Conservation (phyloP, 1,284 basidiomycete species). For the Tylopilus sp. region DNA sequence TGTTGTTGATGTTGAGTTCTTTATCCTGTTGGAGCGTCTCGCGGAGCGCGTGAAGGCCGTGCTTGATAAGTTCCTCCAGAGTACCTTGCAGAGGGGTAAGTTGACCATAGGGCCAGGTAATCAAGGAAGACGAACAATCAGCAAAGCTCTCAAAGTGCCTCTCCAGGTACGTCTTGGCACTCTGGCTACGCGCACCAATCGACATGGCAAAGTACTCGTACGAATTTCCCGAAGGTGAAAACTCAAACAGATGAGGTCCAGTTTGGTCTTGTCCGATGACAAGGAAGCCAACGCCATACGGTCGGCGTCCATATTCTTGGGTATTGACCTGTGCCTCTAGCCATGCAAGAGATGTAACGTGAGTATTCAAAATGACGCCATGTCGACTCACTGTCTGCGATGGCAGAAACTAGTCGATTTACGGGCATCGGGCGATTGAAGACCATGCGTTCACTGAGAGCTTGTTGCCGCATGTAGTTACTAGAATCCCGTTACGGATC, state of each 20-base stretch:
- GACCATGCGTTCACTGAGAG: conserved; percentile 91
- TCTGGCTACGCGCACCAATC: conserved; percentile 96
- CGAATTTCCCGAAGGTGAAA: conserved; percentile 95
- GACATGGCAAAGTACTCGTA: conserved; percentile 99
- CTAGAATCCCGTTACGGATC: conserved; percentile 39
- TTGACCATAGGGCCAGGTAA: background rate
- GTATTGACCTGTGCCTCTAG: conserved; percentile 98
- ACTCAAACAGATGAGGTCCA: conserved; percentile 97
- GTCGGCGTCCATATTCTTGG: conserved; percentile 95
- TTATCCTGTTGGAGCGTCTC: conserved; percentile 98
- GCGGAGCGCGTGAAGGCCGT: conserved; percentile 88
- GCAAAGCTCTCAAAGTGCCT: conserved; percentile 87
- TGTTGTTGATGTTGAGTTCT: conserved; percentile 87
- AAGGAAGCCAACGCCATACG: conserved; percentile 98
- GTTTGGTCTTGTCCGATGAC: conserved; percentile 94
- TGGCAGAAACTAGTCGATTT: conserved; percentile 86
- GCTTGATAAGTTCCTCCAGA: conserved; percentile 82
- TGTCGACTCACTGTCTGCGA: conserved; percentile 84
- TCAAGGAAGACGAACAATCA: conserved; percentile 57
- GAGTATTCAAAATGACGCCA: background rate
- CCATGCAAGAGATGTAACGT: conserved; percentile 7
- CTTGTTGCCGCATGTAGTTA: conserved; percentile 99
- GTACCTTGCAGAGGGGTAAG: conserved; percentile 47
- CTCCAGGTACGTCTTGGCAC: conserved; percentile 98
- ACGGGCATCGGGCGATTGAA: conserved; percentile 95